Evolutionary conservation across 1,284 basidiomycete species (phyloP), one percentile per base, ranked within the genome.

Genomic region (Apiotrichum gracile): DNA sequence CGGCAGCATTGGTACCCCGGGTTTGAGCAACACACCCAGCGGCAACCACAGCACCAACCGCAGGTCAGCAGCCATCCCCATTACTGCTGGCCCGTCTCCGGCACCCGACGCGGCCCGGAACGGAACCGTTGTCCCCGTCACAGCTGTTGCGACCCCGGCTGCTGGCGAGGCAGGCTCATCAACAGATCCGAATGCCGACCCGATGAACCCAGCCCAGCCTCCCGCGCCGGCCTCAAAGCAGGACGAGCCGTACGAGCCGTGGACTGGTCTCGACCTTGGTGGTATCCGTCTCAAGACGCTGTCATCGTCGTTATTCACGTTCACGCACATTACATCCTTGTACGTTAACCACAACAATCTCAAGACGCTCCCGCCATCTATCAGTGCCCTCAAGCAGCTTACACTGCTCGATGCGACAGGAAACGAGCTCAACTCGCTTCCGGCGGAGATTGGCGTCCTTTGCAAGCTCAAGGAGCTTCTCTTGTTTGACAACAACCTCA

Each of bases 281-380:
- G 94, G 94, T 5, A 85, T 97, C 57, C 83, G 85, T 60, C 83
- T 98, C 70, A 94, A 94, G 81, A 91, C 88, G 63, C 80, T 99
- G 47, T 88, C 92, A 26, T 76, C 83, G 13, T 84, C 83, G 14
- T 80, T 96, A 33, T 98, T 97, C 78, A 80, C 84, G n/a, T 97
- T 97, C 79, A 82, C 82, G 17, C 91, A 91, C 78, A 84, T 99
- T 60, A 89, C 88, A 58, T 89, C 87, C 60, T 84, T 99, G 51
- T 98, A 96, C 76, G 88, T 99, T 76, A 97, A 97, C 68, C 94
- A 98, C 79, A 99, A 99, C 69, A 80, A 84, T 33, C 82, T 99
- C 52, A 80, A 85, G 17, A 76, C 81, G 61, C 78, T 99, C 44
- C 91, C 94, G 4, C 81, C 88, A 12, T 83, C 88, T 71, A 91